Evolutionary conservation across 208 protist genomes (phyloP).

Genomic region (Naegleria lovaniensis): DNA sequence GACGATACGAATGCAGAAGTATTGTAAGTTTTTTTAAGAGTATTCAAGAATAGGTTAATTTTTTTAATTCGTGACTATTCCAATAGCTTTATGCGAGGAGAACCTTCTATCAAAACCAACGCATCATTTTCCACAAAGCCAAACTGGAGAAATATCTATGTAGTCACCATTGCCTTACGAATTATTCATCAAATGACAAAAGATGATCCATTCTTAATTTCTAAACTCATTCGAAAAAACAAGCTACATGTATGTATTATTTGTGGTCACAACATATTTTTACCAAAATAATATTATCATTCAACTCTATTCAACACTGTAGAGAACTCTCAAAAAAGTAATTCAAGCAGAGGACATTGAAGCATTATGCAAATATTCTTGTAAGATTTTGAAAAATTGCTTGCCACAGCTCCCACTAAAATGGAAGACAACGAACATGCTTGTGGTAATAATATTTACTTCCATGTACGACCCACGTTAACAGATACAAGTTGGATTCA

Average conservation of each 20-base stretch:
- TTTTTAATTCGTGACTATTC: too few species aligned
- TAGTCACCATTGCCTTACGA: not conserved
- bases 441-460: not conserved
- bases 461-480: not conserved
- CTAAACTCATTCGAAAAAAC: not conserved
- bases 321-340: not conserved
- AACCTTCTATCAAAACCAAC: not conserved
- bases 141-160: not conserved
- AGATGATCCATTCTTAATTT: not conserved
- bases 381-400: slow-evolving; percentile 8
- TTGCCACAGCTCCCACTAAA: not conserved
- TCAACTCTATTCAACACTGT: not conserved
- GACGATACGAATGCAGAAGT: not conserved
- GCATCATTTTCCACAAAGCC: not conserved
- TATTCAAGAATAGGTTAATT: too few species aligned
- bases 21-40: not conserved
- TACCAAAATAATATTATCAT: not conserved
- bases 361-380: not conserved
- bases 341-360: not conserved
- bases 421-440: not conserved
- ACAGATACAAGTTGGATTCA: slow-evolving; percentile 13
- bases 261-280: too few species aligned
- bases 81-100: not conserved
- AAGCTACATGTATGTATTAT: slow-evolving; percentile 3
- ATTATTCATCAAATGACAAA: not conserved